Percentiles rank a stretch among this genome's conserved stretches.
Evolutionary conservation across 306 rosid genomes (phyloP).

Genomic region (Vicia faba): DNA sequence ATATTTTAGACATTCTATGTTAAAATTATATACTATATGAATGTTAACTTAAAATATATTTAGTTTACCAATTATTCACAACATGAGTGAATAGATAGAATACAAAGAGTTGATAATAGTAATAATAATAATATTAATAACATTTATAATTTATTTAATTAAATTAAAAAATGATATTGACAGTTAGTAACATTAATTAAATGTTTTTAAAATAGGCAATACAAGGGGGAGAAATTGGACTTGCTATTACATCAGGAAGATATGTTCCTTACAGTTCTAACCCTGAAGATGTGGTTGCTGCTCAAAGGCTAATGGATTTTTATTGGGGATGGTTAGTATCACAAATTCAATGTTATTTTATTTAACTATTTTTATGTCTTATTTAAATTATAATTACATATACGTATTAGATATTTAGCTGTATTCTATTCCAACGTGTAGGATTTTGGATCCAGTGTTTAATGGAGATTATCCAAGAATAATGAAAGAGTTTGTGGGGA

Average conservation of each 20-base stretch:
- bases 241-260: background rate
- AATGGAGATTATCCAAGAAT: constrained; percentile 40
- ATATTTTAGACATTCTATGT: background rate
- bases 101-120: no score
- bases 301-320: background rate
- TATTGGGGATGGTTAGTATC: background rate
- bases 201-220: no score
- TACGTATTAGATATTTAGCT: no score
- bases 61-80: background rate
- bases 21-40: no score
- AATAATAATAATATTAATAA: no score
- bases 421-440: constrained; percentile 20
- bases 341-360: background rate
- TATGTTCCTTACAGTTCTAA: background rate
- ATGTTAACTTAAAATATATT: background rate
- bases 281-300: background rate
- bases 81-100: no score
- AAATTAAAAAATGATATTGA: no score
- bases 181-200: no score
- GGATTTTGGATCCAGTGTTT: constrained; percentile 40
- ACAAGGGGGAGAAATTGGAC: background rate
- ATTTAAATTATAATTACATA: background rate
- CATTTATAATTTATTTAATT: no score
- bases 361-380: background rate
- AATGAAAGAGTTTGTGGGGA: constrained; percentile 38